A percentile compares a stretch with the other conserved stretches of the same genome.
Evolutionary conservation across 768 basidiomycete species (phyloP).

Genomic region (Grammothele lineata): DNA sequence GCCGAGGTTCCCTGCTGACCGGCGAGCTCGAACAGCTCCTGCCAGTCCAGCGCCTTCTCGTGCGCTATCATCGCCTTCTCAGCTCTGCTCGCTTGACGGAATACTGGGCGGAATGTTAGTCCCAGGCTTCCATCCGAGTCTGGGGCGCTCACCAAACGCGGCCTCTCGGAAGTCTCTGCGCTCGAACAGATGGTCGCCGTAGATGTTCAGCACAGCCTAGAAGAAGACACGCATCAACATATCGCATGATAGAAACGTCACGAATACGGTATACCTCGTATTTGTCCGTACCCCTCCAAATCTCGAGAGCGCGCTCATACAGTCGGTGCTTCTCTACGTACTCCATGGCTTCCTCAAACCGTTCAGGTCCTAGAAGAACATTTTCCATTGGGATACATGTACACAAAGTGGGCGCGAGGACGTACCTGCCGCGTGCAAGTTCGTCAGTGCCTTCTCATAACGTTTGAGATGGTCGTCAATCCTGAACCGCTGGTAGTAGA

Average conservation of each 20-base stretch:
- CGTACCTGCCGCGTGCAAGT: conserved; percentile 71
- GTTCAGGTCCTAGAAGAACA: conserved; percentile 45
- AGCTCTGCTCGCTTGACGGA: conserved; percentile 58
- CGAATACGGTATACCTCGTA: conserved; percentile 47
- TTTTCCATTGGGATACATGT: not conserved
- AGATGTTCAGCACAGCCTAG: conserved; percentile 68
- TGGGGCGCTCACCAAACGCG: conserved; percentile 57
- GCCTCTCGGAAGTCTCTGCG: conserved; percentile 80
- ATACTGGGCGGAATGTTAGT: no score
- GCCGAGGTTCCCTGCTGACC: conserved; percentile 41
- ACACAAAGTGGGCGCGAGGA: conserved; percentile 1
- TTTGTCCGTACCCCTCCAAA: conserved; percentile 67
- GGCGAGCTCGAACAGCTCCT: conserved; percentile 84
- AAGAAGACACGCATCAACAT: no score
- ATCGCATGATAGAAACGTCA: no score
- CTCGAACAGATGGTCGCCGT: conserved; percentile 87
- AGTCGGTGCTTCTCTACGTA: conserved; percentile 80
- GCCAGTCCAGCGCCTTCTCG: conserved; percentile 87
- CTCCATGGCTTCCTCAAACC: conserved; percentile 73
- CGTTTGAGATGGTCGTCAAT: conserved; percentile 92
- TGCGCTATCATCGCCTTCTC: conserved; percentile 83
- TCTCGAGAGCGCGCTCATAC: conserved; percentile 64
- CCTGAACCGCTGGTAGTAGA: conserved; percentile 78
- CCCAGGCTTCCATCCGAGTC: no score
- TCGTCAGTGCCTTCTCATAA: conserved; percentile 65